phyloP scores from a whole-genome alignment of 129 eudicot genomes.

The Gnaphalium uliginosum region DNA sequence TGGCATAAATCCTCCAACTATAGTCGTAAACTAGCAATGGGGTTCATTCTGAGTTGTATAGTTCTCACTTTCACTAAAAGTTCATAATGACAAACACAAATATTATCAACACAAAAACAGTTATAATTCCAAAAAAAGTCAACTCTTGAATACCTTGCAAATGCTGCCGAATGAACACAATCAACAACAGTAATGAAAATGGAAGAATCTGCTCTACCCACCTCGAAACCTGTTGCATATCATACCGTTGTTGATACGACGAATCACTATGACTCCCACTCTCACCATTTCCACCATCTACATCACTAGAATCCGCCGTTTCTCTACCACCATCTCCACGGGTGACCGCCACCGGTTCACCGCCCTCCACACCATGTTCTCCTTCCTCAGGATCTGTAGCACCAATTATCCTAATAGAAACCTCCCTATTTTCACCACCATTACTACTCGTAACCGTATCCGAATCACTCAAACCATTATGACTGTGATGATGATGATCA shows the following conservation, averaged over 20 bases:
- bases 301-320: slow-evolving; percentile 36
- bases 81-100: slow-evolving; percentile 3
- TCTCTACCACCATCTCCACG: slow-evolving; percentile 31
- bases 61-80: not conserved
- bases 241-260: slow-evolving; percentile 54
- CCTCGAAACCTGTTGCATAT: slow-evolving; percentile 61
- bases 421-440: slow-evolving; percentile 54
- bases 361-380: slow-evolving; percentile 33
- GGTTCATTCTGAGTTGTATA: not conserved
- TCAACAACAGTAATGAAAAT: slow-evolving; percentile 64
- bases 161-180: slow-evolving; percentile 79
- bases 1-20: not conserved
- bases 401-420: slow-evolving; percentile 66
- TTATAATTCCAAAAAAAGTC: not conserved
- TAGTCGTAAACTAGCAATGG: not conserved
- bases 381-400: slow-evolving; percentile 35
- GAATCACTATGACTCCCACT: slow-evolving; percentile 43
- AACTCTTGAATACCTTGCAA: slow-evolving; percentile 57
- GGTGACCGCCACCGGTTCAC: slow-evolving; percentile 24
- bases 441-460: slow-evolving; percentile 24
- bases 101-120: not conserved
- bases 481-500: slow-evolving; percentile 3
- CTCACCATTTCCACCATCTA: slow-evolving; percentile 28
- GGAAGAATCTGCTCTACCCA: slow-evolving; percentile 85
- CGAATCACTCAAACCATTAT: slow-evolving; percentile 26